Evolutionary conservation across 805 yeast species (phyloP), one percentile per base, ranked within the genome.

Genomic region (Kockiozyma suomiensis): DNA sequence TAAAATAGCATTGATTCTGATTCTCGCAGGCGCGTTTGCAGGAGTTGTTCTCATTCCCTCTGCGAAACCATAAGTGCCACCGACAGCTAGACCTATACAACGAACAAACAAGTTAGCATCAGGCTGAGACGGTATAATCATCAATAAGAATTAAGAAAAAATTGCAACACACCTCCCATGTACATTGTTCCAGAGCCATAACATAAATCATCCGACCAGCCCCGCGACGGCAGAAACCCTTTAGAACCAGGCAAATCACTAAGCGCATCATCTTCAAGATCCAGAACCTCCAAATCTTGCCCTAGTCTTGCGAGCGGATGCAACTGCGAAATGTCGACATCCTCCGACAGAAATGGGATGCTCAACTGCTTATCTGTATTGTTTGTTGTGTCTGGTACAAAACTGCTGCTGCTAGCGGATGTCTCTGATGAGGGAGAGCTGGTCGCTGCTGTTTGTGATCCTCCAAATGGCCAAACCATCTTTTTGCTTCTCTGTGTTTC

Each of bases 141-240:
- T n/a, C n/a, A n/a, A n/a, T n/a, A n/a, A 25, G 19, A 43, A 23
- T 12, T 25, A 33, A 17, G 33, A 42, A 26, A 25, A 23, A 49
- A 33, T 32, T 33, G 30, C 7, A 19, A 52, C 64, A 32, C 48
- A 60, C 69, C 79, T 33, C 88, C 68, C 67, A 94, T 80, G 73
- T 94, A 94, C 54, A 91, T 90, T 5, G 97, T 85, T 75, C 99
- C 99, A 10, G 98, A 88, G 68, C 99, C 99, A 75, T 94, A 94
- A 82, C 97, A 91, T 66, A 94, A 81, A 77, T 94, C 98, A 74
- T 94, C 99, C 15, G 91, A 83, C 96, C 97, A 94, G 69, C 96
- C 96, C 78, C 97, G 86, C n/a, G 96, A 88, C 28, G 99, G 97
- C 65, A 94, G 82, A 60, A 93, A 73, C 59, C 97, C 96, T 71